A percentile compares a stretch with the other conserved stretches of the same genome.
Conservation (phyloP, 495 filamentous ascomycete genomes). For the Margaritispora aquatica region DNA sequence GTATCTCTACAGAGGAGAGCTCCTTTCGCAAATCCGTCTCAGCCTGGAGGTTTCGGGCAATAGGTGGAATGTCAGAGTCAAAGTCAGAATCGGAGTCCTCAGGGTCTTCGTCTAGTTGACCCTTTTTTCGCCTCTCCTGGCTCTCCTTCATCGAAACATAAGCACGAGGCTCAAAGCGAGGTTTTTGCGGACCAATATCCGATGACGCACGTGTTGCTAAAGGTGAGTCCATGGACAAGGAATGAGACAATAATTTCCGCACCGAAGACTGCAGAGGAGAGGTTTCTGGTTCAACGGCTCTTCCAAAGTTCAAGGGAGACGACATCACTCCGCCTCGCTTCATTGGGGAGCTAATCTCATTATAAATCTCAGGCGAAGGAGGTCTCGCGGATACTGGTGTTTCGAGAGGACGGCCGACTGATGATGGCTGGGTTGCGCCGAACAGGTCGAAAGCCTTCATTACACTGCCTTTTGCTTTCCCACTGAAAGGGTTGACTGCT, state of each 20-base stretch:
- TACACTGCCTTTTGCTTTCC: slow-evolving; percentile 19
- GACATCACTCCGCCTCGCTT: neutral
- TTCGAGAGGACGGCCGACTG: slow-evolving; percentile 4
- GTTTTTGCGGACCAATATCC: neutral
- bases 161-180: slow-evolving; percentile 1
- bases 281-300: neutral
- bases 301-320: slow-evolving; percentile 7
- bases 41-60: neutral
- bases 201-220: too few relatives aligned
- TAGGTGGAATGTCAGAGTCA: slow-evolving; percentile 6
- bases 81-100: slow-evolving; percentile 3
- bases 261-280: slow-evolving; percentile 17
- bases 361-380: slow-evolving; percentile 21
- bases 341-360: slow-evolving; percentile 14
- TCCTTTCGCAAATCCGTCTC: slow-evolving; percentile 2
- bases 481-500: slow-evolving; percentile 15
- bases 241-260: neutral
- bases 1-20: slow-evolving; percentile 5
- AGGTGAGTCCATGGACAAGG: neutral
- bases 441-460: slow-evolving; percentile 19
- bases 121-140: slow-evolving; percentile 15
- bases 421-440: slow-evolving; percentile 22
- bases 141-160: slow-evolving; percentile 19
- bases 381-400: slow-evolving; percentile 16
- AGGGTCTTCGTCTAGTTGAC: neutral